Evolutionary conservation across 2,329 filamentous ascomycete species (phyloP).

Genomic region (Aspergillus chevalieri): DNA sequence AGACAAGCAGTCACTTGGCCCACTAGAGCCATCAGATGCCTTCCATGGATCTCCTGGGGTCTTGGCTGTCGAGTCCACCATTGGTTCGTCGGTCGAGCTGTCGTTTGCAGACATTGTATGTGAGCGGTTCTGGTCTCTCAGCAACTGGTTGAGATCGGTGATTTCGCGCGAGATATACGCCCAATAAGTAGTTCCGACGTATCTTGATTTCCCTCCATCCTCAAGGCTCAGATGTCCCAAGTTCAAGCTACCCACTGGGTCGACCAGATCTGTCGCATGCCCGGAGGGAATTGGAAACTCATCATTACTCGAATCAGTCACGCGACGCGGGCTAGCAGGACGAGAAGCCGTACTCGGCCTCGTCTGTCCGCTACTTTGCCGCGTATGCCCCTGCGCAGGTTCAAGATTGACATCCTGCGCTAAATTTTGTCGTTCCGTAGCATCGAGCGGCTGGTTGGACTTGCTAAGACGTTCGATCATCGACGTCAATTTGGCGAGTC

Average conservation of each 20-base stretch:
- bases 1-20: conserved; percentile 10
- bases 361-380: conserved; percentile 9
- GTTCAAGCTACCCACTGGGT: conserved; percentile 37
- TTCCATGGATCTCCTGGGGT: conserved; percentile 16
- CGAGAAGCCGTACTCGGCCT: conserved; percentile 15
- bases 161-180: conserved; percentile 42
- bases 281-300: conserved; percentile 40
- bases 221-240: conserved; percentile 39
- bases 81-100: conserved; percentile 16
- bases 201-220: conserved; percentile 39
- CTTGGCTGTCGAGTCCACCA: conserved; percentile 11
- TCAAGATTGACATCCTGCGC: conserved; percentile 14
- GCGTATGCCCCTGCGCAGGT: conserved; percentile 12
- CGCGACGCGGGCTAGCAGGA: conserved; percentile 28
- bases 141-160: conserved; percentile 38
- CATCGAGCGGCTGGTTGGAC: conserved; percentile 23
- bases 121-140: conserved; percentile 37
- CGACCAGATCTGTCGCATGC: conserved; percentile 36
- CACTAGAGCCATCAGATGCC: conserved; percentile 11
- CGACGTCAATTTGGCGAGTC: conserved; percentile 38
- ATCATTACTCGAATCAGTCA: conserved; percentile 30
- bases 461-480: conserved; percentile 41
- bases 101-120: conserved; percentile 19
- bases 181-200: conserved; percentile 43
- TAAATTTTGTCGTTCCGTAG: conserved; percentile 15